Conservation (phyloP, 2,329 filamentous ascomycete species). For the Neospermospora avenae region DNA sequence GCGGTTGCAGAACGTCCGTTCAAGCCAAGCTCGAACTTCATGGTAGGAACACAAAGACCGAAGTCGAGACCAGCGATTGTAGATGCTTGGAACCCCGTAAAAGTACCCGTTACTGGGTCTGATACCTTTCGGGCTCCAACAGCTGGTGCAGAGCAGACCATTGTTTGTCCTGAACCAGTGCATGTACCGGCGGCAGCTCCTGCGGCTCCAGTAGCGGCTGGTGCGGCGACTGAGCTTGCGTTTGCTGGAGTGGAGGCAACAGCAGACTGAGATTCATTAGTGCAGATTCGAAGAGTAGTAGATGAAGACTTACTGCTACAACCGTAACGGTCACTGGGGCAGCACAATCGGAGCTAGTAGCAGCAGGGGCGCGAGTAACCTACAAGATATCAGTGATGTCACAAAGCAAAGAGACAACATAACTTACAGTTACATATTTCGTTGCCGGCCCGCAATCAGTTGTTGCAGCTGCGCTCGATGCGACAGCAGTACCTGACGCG, state of each 20-base stretch:
- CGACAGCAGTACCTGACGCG: conserved; percentile 8
- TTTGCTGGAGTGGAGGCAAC: conserved; percentile 5
- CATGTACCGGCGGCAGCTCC: conserved; percentile 9
- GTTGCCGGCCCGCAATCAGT: conserved; percentile 1
- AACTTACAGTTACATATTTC: conserved; percentile 6
- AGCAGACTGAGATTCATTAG: neutral
- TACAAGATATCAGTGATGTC: neutral
- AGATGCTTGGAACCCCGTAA: conserved; percentile 22
- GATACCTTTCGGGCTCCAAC: conserved; percentile 11
- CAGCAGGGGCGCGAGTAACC: conserved; percentile 12
- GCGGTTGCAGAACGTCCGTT: conserved; percentile 51
- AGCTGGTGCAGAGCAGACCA: conserved; percentile 13
- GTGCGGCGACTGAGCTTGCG: neutral
- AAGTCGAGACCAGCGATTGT: conserved; percentile 42
- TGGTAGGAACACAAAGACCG: conserved; percentile 47
- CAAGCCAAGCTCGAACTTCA: conserved; percentile 55
- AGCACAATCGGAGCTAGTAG: conserved; percentile 4
- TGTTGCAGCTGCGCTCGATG: conserved; percentile 7
- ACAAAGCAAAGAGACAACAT: too few species aligned
- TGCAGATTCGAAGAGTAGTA: neutral
- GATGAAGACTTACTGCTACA: neutral
- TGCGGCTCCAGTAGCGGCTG: conserved; percentile 14
- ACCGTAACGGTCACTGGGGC: neutral
- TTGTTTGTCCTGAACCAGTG: conserved; percentile 24
- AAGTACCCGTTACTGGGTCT: conserved; percentile 20